These are phyloP conservation scores for Leishmania guyanensis DNA, from an alignment of 208 protist genomes.

Conservation along the genomic window DNA sequence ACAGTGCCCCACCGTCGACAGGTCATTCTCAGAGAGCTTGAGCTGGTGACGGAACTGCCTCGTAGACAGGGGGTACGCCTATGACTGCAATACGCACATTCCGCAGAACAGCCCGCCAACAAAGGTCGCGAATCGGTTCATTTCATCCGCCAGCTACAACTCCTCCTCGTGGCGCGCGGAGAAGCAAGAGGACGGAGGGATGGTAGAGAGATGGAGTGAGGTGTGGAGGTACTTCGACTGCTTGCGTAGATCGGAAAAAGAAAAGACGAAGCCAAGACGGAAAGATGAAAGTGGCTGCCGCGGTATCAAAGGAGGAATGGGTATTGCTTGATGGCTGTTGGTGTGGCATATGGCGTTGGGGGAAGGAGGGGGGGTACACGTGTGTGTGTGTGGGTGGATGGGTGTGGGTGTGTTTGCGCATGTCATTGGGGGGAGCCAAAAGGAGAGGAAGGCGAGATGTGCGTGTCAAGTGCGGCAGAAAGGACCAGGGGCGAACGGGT, in stretches of 20 bases:
- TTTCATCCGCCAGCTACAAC: slow-evolving; percentile 37
- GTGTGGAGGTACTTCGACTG: slow-evolving; percentile 8
- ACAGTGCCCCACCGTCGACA: slow-evolving; percentile 50
- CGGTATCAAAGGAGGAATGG: not conserved
- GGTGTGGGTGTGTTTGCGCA: not conserved
- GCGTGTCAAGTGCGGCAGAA: not conserved
- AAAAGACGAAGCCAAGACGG: not conserved
- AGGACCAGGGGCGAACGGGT: not conserved
- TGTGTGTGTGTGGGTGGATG: not conserved
- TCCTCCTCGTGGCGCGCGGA: slow-evolving; percentile 28
- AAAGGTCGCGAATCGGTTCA: slow-evolving; percentile 43
- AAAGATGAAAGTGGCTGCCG: not conserved
- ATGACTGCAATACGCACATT: slow-evolving; percentile 44
- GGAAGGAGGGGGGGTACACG: not conserved
- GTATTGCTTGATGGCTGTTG: not conserved
- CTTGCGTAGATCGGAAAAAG: not conserved
- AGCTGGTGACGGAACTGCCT: slow-evolving; percentile 34
- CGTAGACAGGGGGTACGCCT: slow-evolving; percentile 46
- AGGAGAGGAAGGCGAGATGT: not conserved
- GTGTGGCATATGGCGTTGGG: not conserved
- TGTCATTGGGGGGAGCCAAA: not conserved
- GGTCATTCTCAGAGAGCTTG: slow-evolving; percentile 36
- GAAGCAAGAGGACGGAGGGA: not conserved
- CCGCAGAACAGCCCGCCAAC: slow-evolving; percentile 54
- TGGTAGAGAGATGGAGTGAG: not conserved